phyloP scores from a whole-genome alignment of 257 asterid species.

The Petrea volubilis region DNA sequence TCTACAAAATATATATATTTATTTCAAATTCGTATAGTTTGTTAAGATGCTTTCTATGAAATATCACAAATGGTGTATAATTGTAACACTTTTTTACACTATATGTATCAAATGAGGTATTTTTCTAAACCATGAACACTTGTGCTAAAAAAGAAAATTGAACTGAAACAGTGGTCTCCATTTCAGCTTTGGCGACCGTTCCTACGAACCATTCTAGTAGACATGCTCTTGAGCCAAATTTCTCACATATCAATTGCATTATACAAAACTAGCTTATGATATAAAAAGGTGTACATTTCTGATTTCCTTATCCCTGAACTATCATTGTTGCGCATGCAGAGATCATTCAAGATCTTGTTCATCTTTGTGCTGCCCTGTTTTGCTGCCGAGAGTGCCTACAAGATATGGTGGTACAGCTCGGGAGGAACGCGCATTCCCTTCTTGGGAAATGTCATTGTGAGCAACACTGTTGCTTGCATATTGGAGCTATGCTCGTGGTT shows the following conservation, averaged over 20 bases:
- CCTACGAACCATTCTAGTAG: too few species aligned
- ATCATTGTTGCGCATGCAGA: slow-evolving; percentile 47
- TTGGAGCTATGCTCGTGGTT: slow-evolving; percentile 93
- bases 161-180: too few species aligned
- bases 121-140: too few species aligned
- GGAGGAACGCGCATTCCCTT: slow-evolving; percentile 87
- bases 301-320: neutral
- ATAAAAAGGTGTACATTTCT: too few species aligned
- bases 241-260: neutral
- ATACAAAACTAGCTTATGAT: neutral
- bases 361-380: slow-evolving; percentile 84
- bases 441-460: slow-evolving; percentile 68
- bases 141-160: too few species aligned
- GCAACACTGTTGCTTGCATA: slow-evolving; percentile 79
- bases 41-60: too few species aligned
- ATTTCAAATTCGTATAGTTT: too few species aligned
- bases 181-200: too few species aligned
- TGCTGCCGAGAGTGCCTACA: slow-evolving; percentile 71
- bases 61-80: too few species aligned
- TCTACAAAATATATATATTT: too few species aligned
- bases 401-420: slow-evolving; percentile 90
- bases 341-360: slow-evolving; percentile 76
- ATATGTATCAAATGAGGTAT: too few species aligned
- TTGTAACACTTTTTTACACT: too few species aligned
- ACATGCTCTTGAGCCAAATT: neutral